Evolutionary conservation across 768 basidiomycete species (phyloP), one percentile per base, ranked within the genome.

Genomic region (Scleroderma citrinum): DNA sequence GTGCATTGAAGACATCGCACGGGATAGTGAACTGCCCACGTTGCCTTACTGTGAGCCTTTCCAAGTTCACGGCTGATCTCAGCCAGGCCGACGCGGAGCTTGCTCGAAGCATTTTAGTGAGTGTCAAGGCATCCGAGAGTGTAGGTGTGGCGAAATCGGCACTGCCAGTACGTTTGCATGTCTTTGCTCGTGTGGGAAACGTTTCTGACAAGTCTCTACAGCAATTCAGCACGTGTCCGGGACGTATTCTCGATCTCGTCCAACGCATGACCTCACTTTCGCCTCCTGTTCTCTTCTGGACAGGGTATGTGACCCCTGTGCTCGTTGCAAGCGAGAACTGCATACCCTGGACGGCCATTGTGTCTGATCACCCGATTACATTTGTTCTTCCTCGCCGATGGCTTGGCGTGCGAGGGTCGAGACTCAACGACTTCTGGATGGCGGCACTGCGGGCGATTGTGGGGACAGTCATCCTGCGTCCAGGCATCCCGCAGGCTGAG

Each of bases 401-500:
- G 89, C 66, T 87, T 35, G 85, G 88, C 60, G 76, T 88, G 47
- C 69, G 70, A n/a, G 89, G 89, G 3, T 56, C 57, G 14, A 80
- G 71, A 56, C 68, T 89, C 31, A 61, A 67, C 10, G 80, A 82
- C 49, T 74, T 77, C 32, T 92, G 89, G 89, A 75, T 79, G 47
- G 77, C 84, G n/a, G 87, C 81, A 7, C 59, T 84, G 39, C 74
- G 78, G 55, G 83, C 87, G 7, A 80, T 89, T 38, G 74, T 83
- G 46, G 79, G 85, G 7, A 65, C 81, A 21, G 61, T 91, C 34
- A 65, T 85, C 35, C 80, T 85, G 52, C 76, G 82, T 52, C 88
- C 89, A 20, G 88, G 88, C 3, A 77, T 89, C 46, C 73, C 80
- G 29, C 81, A 87, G 75, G 70, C 70, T 12, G 85, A 90, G 59